A percentile compares a stretch with the other conserved stretches of the same genome.
Conservation (phyloP, 208 protist species). For the Acanthamoeba castellanii region DNA sequence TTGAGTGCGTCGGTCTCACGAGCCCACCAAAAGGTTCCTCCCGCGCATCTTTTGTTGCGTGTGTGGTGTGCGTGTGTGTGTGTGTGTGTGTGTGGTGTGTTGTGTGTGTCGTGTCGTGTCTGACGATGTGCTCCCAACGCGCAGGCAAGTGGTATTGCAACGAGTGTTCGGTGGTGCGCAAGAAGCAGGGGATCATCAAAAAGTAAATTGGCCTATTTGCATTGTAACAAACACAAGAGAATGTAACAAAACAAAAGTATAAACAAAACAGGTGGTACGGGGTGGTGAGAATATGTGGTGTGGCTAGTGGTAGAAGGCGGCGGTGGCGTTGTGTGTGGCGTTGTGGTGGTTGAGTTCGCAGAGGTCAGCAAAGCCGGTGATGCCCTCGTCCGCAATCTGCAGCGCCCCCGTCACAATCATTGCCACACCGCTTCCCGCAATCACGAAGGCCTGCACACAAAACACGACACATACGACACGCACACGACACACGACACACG, state of each 20-base stretch:
- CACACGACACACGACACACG: too few relatives aligned
- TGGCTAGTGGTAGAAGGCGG: too few relatives aligned
- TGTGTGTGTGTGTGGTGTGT: too few relatives aligned
- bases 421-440: background rate
- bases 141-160: conserved; percentile 89
- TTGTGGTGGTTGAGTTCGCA: background rate
- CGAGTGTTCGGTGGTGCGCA: conserved; percentile 66
- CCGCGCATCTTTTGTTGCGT: background rate
- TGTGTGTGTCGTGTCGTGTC: too few relatives aligned
- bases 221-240: too few relatives aligned
- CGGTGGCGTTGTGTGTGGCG: background rate
- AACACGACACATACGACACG: too few relatives aligned
- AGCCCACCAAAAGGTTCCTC: conserved; percentile 78
- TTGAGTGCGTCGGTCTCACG: conserved; percentile 87
- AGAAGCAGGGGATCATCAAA: conserved; percentile 35
- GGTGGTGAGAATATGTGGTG: too few relatives aligned
- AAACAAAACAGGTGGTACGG: too few relatives aligned
- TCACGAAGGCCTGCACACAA: conserved; percentile 11
- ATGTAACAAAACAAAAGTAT: too few relatives aligned
- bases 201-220: background rate
- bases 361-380: conserved; percentile 39
- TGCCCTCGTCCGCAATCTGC: conserved; percentile 35
- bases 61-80: too few relatives aligned
- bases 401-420: conserved; percentile 42
- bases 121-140: background rate